These are phyloP conservation scores for Rhodotorula sp. DNA, from an alignment of 1,284 basidiomycete genomes.

Conservation along the genomic window DNA sequence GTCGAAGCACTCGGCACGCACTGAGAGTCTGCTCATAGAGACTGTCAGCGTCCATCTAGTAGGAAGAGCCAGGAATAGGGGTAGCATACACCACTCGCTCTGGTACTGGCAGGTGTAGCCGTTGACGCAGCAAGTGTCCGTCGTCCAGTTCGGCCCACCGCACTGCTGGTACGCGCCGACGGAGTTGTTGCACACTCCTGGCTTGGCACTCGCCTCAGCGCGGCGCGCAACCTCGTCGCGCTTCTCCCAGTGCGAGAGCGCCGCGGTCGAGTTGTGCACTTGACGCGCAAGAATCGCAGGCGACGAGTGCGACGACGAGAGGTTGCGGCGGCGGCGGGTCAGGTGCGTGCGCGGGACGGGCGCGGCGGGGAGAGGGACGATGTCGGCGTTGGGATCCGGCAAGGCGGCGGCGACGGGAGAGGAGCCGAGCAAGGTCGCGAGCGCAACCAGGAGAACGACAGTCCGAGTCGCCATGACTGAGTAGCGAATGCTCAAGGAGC, in stretches of 20 bases:
- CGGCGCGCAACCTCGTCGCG: slow-evolving; percentile 4
- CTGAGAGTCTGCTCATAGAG: no score
- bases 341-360: background rate
- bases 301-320: background rate
- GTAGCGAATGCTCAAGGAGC: background rate
- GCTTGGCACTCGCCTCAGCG: background rate
- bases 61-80: no score
- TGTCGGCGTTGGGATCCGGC: background rate
- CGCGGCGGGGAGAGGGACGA: background rate
- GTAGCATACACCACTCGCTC: no score
- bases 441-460: background rate
- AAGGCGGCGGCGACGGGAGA: background rate
- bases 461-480: background rate
- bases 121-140: no score
- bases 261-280: background rate
- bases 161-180: no score
- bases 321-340: background rate
- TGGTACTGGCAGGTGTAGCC: no score
- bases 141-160: no score
- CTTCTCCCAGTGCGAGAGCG: slow-evolving; percentile 2
- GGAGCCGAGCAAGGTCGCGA: background rate
- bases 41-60: no score
- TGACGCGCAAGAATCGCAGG: background rate
- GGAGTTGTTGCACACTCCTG: background rate
- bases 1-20: no score